Base-by-base conservation (phyloP, 1,139 yeast species). In the Saccharomycopsis crataegensis region DNA sequence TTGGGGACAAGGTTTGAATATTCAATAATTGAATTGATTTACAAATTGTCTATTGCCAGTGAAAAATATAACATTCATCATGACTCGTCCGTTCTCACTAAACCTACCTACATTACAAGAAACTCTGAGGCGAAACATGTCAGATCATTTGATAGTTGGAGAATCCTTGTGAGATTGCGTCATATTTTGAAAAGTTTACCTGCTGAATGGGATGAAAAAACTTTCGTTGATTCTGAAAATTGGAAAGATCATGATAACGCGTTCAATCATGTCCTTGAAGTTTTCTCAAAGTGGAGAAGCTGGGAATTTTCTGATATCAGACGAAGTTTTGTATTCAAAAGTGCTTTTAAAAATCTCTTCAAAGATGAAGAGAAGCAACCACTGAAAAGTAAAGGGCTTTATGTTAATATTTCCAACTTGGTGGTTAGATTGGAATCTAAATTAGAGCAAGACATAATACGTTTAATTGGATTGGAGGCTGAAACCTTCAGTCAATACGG, bases 31-130 rank as follows among this genome's bases (percentile, higher is more conserved):
- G 79, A 77, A 51, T 67, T 83, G 14, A 69, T 84, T 1, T 79
- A 82, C 62, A 71, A 75, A 43, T 67, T 89, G 28, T 77, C 93
- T 0, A 65, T 71, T 34, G 93, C 91, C 0, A 83, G 93, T 40
- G 77, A 75, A 17, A 70, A 72, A 12, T 79, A 74, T 62, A 74
- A 77, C 40, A 78, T 90, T 48, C 82, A 82, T 53, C 86, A 86
- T 61, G 98, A 93, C 63, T 95, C 98, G 0, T 82, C 88, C 7
- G 96, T 89, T 11, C 76, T 93, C 51, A 91, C 97, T 0, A 83
- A 90, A 52, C 97, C 97, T 0, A 86, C 96, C 0, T 83, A 85
- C 61, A 79, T 89, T 44, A 78, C 87, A 52, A 76, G 96, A 57
- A 77, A 90, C 1, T 78, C 83, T 1, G 74, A 75, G 43, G 37